Conservation (phyloP, 306 rosid species). For the Vachellia collinsii region DNA sequence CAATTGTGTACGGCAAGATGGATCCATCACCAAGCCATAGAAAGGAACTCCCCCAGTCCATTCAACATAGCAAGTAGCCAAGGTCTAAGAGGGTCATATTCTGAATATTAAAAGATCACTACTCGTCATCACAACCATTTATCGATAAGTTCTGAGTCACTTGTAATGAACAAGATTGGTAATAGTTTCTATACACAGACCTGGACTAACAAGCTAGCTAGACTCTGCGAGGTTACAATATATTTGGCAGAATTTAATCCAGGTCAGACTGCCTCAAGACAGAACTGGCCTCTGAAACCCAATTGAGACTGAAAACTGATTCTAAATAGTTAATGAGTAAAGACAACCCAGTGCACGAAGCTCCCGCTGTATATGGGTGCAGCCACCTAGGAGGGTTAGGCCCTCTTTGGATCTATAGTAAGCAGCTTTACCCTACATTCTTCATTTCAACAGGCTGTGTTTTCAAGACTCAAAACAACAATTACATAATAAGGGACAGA, state of each 20-base stretch:
- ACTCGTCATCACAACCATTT: neutral
- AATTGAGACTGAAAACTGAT: neutral
- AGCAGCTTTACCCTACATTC: too few species aligned
- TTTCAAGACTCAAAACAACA: neutral
- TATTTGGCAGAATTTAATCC: neutral
- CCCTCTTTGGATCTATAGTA: too few species aligned
- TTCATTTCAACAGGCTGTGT: neutral
- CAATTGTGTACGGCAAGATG: neutral
- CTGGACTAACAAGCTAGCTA: neutral
- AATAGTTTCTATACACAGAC: neutral
- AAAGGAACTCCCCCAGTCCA: neutral
- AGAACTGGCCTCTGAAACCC: neutral
- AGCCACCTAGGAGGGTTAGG: too few species aligned
- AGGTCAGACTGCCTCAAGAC: neutral
- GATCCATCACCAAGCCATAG: neutral
- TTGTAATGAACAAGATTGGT: neutral
- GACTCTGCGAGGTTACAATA: neutral
- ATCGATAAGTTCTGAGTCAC: neutral
- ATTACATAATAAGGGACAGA: neutral
- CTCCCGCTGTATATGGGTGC: too few species aligned
- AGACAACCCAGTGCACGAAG: too few species aligned
- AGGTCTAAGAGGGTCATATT: neutral
- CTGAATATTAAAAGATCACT: neutral
- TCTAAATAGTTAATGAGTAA: neutral
- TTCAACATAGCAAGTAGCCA: neutral